phyloP scores from a whole-genome alignment of 495 filamentous ascomycete genomes.

The Penicillium riverlandense region DNA sequence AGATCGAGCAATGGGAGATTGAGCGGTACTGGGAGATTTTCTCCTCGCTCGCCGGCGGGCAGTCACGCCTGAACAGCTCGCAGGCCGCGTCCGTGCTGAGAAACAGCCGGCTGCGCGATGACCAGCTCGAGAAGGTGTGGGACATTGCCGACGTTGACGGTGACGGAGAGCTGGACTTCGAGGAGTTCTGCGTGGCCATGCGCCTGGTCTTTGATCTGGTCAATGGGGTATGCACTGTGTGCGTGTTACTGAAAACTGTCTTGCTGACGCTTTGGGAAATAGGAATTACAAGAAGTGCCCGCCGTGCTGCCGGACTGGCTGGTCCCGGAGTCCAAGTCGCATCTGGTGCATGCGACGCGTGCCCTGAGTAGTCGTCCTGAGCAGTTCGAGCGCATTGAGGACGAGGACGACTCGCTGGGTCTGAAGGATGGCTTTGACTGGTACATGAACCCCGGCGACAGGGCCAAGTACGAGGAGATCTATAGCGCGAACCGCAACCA shows the following conservation, averaged over 20 bases:
- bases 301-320: conserved; percentile 84
- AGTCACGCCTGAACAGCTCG: conserved; percentile 75
- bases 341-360: conserved; percentile 83
- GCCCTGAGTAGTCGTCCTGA: conserved; percentile 69
- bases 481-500: conserved; percentile 82
- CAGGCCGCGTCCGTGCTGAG: conserved; percentile 93
- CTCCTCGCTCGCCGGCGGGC: conserved; percentile 69
- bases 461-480: conserved; percentile 90
- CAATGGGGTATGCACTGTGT: conserved; percentile 65
- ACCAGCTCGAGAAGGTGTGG: conserved; percentile 95
- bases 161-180: conserved; percentile 95
- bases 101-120: conserved; percentile 87
- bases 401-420: conserved; percentile 71
- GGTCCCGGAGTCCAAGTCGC: conserved; percentile 91
- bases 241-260: no score
- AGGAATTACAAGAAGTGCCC: conserved; percentile 88
- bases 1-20: conserved; percentile 91
- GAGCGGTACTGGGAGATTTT: conserved; percentile 99
- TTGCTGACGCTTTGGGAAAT: no score
- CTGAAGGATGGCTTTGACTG: conserved; percentile 97
- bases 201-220: conserved; percentile 92
- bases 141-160: conserved; percentile 95
- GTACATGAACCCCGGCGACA: conserved; percentile 94
- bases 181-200: conserved; percentile 99
- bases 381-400: conserved; percentile 70